phyloP scores from a whole-genome alignment of 208 protist species.

The Borovskyia barvae region DNA sequence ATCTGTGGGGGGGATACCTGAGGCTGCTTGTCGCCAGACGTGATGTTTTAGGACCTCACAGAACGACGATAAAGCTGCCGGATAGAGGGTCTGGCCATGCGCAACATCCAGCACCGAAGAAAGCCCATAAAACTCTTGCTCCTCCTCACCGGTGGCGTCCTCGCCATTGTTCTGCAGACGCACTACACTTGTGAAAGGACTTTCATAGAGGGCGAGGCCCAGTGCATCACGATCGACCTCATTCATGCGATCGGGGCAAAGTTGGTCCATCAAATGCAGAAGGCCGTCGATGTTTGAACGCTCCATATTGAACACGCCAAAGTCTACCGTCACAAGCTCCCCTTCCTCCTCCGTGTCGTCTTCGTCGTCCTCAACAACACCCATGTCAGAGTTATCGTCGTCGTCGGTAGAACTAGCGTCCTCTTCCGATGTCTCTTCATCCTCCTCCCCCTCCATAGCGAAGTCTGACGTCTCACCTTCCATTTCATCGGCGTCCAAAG shows the following conservation, averaged over 20 bases:
- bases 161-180: constrained; percentile 55
- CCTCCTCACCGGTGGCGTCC: constrained; percentile 49
- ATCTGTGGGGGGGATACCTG: constrained; percentile 69
- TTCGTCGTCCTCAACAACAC: constrained; percentile 28
- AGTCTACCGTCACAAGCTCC: constrained; percentile 74
- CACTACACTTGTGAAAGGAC: constrained; percentile 76
- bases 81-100: constrained; percentile 41
- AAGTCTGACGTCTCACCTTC: constrained; percentile 13
- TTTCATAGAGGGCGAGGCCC: constrained; percentile 52
- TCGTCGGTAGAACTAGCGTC: neutral
- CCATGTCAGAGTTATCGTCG: neutral
- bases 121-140: constrained; percentile 80
- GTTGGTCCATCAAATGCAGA: constrained; percentile 84
- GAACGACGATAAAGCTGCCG: constrained; percentile 37
- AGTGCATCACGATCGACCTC: constrained; percentile 84
- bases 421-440: constrained; percentile 21
- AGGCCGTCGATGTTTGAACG: constrained; percentile 55
- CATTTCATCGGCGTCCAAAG: constrained; percentile 1
- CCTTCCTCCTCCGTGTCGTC: constrained; percentile 31
- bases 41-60: constrained; percentile 42
- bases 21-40: constrained; percentile 64
- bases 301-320: constrained; percentile 88
- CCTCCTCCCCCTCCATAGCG: constrained; percentile 1
- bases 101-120: constrained; percentile 63
- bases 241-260: constrained; percentile 82